Evolutionary conservation across 176 grass and related monocot species (phyloP), one percentile per base, ranked within the genome.

Genomic region (Musa beccarii): DNA sequence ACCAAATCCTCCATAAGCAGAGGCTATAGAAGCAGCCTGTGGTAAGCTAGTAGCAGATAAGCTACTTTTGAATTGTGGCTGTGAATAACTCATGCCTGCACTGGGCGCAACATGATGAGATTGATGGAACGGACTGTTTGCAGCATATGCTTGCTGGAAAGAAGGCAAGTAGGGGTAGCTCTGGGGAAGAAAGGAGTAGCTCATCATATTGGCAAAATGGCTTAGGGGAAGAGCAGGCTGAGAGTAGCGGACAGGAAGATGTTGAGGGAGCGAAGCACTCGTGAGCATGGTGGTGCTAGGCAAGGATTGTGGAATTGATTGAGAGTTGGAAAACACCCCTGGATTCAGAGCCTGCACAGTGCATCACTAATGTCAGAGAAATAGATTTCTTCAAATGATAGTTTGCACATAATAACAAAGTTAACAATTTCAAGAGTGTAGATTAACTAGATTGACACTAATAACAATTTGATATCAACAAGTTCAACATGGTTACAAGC

Each of bases 1-100:
- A 57, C 88, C 90, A 55, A 92, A 99, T 64, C 84, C 96, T 72
- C 88, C 96, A 79, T 92, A 94, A 61, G 88, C 86, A 81, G 90
- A 85, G 10, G 86, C 87, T 9, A 88, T 83, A 43, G 88, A 83
- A 75, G 88, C 83, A 76, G 80, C 78, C 59, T 93, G 90, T 51
- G 90, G 80, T 28, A 99, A 78, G 55, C 83, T 93, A 70, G 86
- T 77, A 49, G 74, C 78, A 64, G 91, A 81, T 53, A 99, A 70
- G 66, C 76, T 91, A 80, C 67, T 95, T 84, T 94, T 99, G 63
- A 89, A 99, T 65, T 95, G 91, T 28, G 87, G 89, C 51, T 89
- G 78, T 6, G 88, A 82, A 84, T 94, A 99, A 73, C 94, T 99
- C 81, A 91, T 87, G 75, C 88, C 90, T 54, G 87, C 83, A 76